Conservation (phyloP, 257 asterid genomes). For the Gentiana straminea region DNA sequence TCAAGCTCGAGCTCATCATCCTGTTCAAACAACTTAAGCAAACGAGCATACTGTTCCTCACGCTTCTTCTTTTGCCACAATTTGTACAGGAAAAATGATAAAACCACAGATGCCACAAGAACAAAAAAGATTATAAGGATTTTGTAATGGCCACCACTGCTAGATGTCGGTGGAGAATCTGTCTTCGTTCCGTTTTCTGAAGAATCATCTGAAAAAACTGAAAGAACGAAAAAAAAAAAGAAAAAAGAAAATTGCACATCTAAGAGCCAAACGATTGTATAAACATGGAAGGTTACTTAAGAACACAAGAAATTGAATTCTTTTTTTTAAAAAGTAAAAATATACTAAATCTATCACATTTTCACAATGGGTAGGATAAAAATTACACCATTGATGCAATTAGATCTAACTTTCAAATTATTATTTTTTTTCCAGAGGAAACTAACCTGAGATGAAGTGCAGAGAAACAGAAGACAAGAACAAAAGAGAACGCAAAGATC, state of each 20-base stretch:
- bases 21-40: slow-evolving; percentile 80
- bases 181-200: slow-evolving; percentile 30
- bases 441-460: slow-evolving; percentile 39
- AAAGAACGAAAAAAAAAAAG: background rate
- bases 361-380: background rate
- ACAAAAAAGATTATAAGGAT: slow-evolving; percentile 32
- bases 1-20: slow-evolving; percentile 93
- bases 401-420: background rate
- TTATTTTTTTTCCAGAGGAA: too few species aligned
- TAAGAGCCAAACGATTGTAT: slow-evolving; percentile 10
- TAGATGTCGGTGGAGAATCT: slow-evolving; percentile 19
- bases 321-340: background rate
- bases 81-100: slow-evolving; percentile 56
- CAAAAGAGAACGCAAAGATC: slow-evolving; percentile 32
- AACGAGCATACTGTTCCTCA: slow-evolving; percentile 83
- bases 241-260: background rate
- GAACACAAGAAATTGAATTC: background rate
- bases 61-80: slow-evolving; percentile 83
- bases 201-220: slow-evolving; percentile 53
- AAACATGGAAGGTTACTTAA: slow-evolving; percentile 5
- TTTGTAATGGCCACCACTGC: slow-evolving; percentile 38
- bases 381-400: background rate
- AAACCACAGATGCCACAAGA: slow-evolving; percentile 29
- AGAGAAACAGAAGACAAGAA: slow-evolving; percentile 34
- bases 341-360: background rate